phyloP scores from a whole-genome alignment of 164 flowering plant genomes.

The Macadamia tetraphylla region DNA sequence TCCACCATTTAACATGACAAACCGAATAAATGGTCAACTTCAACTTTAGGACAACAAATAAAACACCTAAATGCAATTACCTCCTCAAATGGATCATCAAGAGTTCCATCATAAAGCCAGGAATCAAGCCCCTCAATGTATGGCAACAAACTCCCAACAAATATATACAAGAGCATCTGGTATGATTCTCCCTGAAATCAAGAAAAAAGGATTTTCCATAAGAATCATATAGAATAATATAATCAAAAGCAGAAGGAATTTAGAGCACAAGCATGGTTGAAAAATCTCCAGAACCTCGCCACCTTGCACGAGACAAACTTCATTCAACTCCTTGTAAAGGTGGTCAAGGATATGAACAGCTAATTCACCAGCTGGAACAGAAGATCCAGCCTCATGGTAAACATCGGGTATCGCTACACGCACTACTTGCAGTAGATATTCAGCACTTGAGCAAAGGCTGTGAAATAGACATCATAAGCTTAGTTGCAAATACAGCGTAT shows the following conservation, averaged over 20 bases:
- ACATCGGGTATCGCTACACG: conserved; percentile 56
- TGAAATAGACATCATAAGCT: conserved; percentile 1
- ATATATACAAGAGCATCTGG: conserved; percentile 63
- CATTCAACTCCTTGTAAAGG: conserved; percentile 72
- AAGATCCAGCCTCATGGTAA: conserved; percentile 37
- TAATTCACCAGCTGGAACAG: conserved; percentile 61
- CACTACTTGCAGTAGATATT: conserved; percentile 67
- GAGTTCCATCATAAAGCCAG: conserved; percentile 93
- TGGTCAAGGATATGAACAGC: conserved; percentile 73
- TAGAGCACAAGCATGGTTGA: not conserved
- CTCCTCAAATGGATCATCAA: conserved; percentile 95
- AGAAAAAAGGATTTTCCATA: conserved; percentile 5
- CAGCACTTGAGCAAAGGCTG: conserved; percentile 91
- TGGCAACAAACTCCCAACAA: conserved; percentile 72
- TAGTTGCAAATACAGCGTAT: no score
- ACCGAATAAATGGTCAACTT: not conserved
- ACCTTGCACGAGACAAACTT: conserved; percentile 83
- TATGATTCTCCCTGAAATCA: conserved; percentile 81
- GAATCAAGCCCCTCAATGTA: conserved; percentile 83
- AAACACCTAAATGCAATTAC: conserved; percentile 27
- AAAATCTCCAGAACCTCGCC: conserved; percentile 68
- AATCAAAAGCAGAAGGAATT: not conserved
- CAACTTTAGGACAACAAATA: not conserved
- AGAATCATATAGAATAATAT: conserved; percentile 5
- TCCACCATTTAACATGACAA: not conserved